Conservation (phyloP, 495 filamentous ascomycete species). For the Xylaria castorea region DNA sequence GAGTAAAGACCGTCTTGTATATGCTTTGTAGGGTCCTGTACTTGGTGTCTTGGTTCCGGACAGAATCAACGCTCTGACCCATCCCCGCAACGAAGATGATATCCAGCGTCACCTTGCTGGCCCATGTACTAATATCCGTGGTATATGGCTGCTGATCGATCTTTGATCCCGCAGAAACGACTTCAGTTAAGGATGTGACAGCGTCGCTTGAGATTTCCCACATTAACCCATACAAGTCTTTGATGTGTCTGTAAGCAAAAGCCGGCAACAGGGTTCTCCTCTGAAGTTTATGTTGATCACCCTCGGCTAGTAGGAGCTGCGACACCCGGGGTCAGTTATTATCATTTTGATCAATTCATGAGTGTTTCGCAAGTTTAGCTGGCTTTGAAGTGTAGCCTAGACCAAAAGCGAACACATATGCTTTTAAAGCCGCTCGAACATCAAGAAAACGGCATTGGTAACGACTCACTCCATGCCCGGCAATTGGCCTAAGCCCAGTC, state of each 20-base stretch:
- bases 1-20: slow-evolving; percentile 61
- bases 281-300: slow-evolving; percentile 75
- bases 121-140: slow-evolving; percentile 66
- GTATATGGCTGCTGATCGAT: slow-evolving; percentile 41
- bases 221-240: slow-evolving; percentile 75
- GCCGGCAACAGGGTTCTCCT: slow-evolving; percentile 74
- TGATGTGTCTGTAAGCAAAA: slow-evolving; percentile 76
- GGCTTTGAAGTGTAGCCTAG: neutral
- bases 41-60: slow-evolving; percentile 60
- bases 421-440: neutral
- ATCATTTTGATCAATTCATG: neutral
- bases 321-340: neutral
- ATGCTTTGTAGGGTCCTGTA: slow-evolving; percentile 63
- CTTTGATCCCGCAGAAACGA: slow-evolving; percentile 41
- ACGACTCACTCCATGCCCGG: slow-evolving; percentile 60
- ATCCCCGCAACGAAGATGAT: slow-evolving; percentile 77
- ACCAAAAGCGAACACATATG: neutral
- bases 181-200: slow-evolving; percentile 40
- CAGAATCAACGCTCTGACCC: slow-evolving; percentile 70
- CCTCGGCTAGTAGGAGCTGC: slow-evolving; percentile 70
- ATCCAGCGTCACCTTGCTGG: slow-evolving; percentile 71
- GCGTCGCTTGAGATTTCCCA: slow-evolving; percentile 63
- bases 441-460: neutral
- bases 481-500: slow-evolving; percentile 57
- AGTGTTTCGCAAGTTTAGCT: neutral